phyloP scores from a whole-genome alignment of 2,329 filamentous ascomycete species.

The Sporothrix phasma region DNA sequence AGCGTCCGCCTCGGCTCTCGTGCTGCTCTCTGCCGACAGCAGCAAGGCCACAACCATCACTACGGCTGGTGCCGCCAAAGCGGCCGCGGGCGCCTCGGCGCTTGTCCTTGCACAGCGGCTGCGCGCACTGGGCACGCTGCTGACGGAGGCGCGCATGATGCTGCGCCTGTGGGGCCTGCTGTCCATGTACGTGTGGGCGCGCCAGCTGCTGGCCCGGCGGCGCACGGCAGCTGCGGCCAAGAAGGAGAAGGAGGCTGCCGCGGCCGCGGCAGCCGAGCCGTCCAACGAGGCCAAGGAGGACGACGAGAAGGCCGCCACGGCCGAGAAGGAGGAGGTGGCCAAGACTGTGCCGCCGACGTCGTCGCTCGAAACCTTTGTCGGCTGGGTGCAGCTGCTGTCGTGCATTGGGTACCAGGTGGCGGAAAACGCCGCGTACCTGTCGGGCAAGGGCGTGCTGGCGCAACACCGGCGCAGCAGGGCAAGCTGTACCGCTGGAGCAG shows the following conservation, averaged over 20 bases:
- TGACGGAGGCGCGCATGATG: constrained; percentile 64
- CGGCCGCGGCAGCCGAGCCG: constrained; percentile 32
- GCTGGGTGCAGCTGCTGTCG: constrained; percentile 56
- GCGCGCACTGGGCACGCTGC: constrained; percentile 51
- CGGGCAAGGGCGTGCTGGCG: constrained; percentile 59
- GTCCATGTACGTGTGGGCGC: constrained; percentile 60
- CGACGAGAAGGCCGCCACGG: constrained; percentile 29
- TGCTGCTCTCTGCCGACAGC: constrained; percentile 24
- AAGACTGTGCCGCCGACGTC: constrained; percentile 34
- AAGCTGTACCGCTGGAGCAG: constrained; percentile 62
- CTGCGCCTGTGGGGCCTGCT: constrained; percentile 67
- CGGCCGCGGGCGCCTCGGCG: constrained; percentile 31
- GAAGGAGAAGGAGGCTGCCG: constrained; percentile 18
- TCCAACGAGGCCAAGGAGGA: not conserved
- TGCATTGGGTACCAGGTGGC: constrained; percentile 65
- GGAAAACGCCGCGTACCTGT: constrained; percentile 76
- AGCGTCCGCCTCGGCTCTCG: constrained; percentile 31
- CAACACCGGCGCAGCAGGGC: constrained; percentile 45
- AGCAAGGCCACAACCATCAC: not conserved
- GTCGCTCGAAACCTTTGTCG: constrained; percentile 39
- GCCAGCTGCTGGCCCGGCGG: constrained; percentile 28
- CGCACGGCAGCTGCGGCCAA: constrained; percentile 31
- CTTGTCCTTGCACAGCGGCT: constrained; percentile 44
- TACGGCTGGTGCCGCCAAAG: constrained; percentile 17
- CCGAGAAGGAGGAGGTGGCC: constrained; percentile 32